A percentile compares a stretch with the other conserved stretches of the same genome.
Evolutionary conservation across 257 asterid genomes (phyloP).

Genomic region (Mitragyna speciosa): DNA sequence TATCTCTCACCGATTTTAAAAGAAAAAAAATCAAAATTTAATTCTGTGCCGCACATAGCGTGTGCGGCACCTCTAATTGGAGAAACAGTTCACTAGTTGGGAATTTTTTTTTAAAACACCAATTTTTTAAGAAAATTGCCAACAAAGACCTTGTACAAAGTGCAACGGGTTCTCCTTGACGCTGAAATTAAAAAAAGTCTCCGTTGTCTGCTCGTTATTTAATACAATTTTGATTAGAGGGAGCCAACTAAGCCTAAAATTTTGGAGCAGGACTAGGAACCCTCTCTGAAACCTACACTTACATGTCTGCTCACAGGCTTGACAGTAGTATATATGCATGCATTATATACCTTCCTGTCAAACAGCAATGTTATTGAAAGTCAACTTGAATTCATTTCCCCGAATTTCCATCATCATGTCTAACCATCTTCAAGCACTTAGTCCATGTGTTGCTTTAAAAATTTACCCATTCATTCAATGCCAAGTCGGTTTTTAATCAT

Average conservation of each 20-base stretch:
- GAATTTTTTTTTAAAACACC: too few species aligned
- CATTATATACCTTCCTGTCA: background rate
- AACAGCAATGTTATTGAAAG: slow-evolving; percentile 6
- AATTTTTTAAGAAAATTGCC: too few species aligned
- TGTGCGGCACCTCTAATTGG: too few species aligned
- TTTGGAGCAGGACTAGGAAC: background rate
- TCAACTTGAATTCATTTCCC: slow-evolving; percentile 39
- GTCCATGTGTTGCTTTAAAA: slow-evolving; percentile 33
- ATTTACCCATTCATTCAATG: slow-evolving; percentile 26
- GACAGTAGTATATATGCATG: background rate
- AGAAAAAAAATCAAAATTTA: too few species aligned
- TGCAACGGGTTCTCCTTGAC: background rate
- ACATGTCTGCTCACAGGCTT: slow-evolving; percentile 7
- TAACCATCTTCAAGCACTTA: slow-evolving; percentile 49
- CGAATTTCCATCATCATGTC: slow-evolving; percentile 40
- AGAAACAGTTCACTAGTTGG: too few species aligned
- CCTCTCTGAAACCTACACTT: background rate
- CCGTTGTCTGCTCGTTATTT: background rate
- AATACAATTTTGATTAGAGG: background rate
- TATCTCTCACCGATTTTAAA: too few species aligned
- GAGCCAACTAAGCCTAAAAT: background rate
- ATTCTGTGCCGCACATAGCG: too few species aligned
- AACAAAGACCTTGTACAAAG: background rate
- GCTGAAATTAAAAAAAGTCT: background rate
- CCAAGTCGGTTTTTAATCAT: slow-evolving; percentile 9